phyloP scores from a whole-genome alignment of 805 yeast genomes.

The Starmerella kuoi region DNA sequence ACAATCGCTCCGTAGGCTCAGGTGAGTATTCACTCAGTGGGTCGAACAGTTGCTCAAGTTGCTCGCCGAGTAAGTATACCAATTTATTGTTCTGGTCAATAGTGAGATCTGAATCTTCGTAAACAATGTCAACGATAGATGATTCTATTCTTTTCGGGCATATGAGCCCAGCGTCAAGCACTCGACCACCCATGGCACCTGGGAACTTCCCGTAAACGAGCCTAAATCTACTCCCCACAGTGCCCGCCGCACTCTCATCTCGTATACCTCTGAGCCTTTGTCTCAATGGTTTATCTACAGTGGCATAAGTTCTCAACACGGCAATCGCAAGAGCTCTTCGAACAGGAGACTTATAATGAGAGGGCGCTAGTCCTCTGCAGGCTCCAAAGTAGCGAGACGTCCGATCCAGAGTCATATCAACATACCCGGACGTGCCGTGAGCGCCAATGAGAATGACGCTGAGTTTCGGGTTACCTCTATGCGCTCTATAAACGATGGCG shows the following conservation, averaged over 20 bases:
- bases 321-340: conserved; percentile 69
- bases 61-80: conserved; percentile 70
- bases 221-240: conserved; percentile 53
- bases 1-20: conserved; percentile 63
- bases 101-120: conserved; percentile 40
- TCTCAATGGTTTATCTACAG: conserved; percentile 32
- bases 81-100: conserved; percentile 61
- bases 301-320: conserved; percentile 51
- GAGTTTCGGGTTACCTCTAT: conserved; percentile 20
- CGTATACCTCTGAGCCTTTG: conserved; percentile 4
- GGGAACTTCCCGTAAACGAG: conserved; percentile 45
- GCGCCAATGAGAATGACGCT: conserved; percentile 28
- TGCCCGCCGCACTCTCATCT: conserved; percentile 81
- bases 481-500: conserved; percentile 28
- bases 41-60: conserved; percentile 76
- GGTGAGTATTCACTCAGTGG: conserved; percentile 88
- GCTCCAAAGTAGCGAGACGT: conserved; percentile 69
- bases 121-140: conserved; percentile 59
- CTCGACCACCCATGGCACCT: conserved; percentile 40
- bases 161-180: conserved; percentile 48
- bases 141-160: conserved; percentile 41
- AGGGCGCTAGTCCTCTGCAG: conserved; percentile 48
- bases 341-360: conserved; percentile 43
- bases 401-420: conserved; percentile 43
- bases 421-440: conserved; percentile 53